Conservation (phyloP, 2,329 filamentous ascomycete species). For the Alternaria rosae region DNA sequence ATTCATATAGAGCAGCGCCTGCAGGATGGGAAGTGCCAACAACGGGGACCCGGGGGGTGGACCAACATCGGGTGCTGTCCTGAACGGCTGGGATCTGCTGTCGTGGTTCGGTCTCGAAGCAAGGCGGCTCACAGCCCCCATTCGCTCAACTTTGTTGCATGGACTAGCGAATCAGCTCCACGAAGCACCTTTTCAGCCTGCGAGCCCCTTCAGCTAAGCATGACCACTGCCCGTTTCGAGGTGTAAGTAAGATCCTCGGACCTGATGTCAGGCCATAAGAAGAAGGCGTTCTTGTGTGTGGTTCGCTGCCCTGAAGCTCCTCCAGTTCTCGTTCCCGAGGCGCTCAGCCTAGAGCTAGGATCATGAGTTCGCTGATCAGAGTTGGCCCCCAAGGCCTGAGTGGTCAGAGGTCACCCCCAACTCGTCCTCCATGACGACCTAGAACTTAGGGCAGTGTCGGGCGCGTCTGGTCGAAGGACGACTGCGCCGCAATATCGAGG, state of each 20-base stretch:
- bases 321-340: constrained; percentile 11
- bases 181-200: constrained; percentile 9
- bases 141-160: constrained; percentile 14
- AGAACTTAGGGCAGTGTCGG: not conserved
- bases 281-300: constrained; percentile 11
- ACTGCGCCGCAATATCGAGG: constrained; percentile 17
- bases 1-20: constrained; percentile 26
- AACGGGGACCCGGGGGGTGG: constrained; percentile 12
- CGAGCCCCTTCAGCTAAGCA: constrained; percentile 11
- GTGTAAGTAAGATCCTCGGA: not conserved
- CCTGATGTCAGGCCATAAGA: constrained; percentile 5
- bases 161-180: constrained; percentile 14
- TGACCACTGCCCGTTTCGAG: constrained; percentile 6
- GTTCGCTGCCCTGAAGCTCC: constrained; percentile 8
- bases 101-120: constrained; percentile 2
- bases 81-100: constrained; percentile 14
- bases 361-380: constrained; percentile 21
- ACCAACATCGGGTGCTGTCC: constrained; percentile 12
- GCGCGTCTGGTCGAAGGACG: not conserved
- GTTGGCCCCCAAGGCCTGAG: constrained; percentile 8
- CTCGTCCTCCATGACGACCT: not conserved
- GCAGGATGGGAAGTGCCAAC: constrained; percentile 15
- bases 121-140: constrained; percentile 8
- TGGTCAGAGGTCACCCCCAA: constrained; percentile 2
- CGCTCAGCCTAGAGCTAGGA: constrained; percentile 20